Conservation (phyloP, 108 stramenopile genomes). For the Skeletonema grethae region DNA sequence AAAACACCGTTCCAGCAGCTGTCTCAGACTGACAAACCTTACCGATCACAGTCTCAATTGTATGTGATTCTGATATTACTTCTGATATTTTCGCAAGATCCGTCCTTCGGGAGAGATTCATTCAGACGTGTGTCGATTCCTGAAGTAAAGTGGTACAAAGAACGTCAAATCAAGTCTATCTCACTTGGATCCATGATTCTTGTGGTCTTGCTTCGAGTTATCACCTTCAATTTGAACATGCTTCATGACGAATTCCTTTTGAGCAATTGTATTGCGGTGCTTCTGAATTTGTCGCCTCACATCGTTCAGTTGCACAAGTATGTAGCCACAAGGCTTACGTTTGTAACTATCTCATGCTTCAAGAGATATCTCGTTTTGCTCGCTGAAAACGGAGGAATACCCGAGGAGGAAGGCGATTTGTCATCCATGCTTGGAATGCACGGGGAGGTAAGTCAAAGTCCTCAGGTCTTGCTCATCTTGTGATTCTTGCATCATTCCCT, state of each 20-base stretch:
- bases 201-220: conserved; percentile 65
- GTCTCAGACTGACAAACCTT: conserved; percentile 49
- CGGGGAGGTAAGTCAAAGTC: conserved; percentile 54
- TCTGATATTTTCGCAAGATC: conserved; percentile 81
- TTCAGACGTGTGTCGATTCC: conserved; percentile 64
- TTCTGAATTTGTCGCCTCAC: conserved; percentile 73
- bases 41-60: conserved; percentile 79
- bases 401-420: conserved; percentile 55
- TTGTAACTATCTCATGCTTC: conserved; percentile 66
- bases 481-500: not conserved
- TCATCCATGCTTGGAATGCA: conserved; percentile 65
- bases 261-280: conserved; percentile 82
- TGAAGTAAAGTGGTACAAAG: conserved; percentile 78
- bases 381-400: conserved; percentile 31
- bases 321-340: conserved; percentile 74
- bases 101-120: conserved; percentile 77
- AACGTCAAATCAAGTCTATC: conserved; percentile 65
- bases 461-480: not conserved
- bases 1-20: conserved; percentile 4
- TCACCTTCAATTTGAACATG: conserved; percentile 74
- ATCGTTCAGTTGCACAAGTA: conserved; percentile 68
- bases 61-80: conserved; percentile 85
- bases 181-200: conserved; percentile 75
- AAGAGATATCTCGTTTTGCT: conserved; percentile 53
- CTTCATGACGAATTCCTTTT: conserved; percentile 74